Evolutionary conservation across 2,329 filamentous ascomycete species (phyloP).

Genomic region (Hypoxylon sp.): DNA sequence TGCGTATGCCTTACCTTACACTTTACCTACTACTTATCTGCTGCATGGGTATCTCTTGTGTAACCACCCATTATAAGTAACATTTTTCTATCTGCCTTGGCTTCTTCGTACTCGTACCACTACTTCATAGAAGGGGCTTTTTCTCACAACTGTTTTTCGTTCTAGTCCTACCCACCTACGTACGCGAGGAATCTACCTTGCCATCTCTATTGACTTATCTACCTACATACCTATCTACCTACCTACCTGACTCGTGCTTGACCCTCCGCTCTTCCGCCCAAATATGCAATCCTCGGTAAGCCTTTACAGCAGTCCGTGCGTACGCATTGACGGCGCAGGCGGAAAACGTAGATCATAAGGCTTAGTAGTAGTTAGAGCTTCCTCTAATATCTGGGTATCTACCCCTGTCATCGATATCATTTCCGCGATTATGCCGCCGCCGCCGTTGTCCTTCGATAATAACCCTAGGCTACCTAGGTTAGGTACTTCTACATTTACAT

Average conservation of each 20-base stretch:
- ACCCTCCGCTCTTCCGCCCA: slow-evolving; percentile 18
- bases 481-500: not conserved
- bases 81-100: not conserved
- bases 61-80: slow-evolving; percentile 30
- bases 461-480: not conserved
- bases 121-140: slow-evolving; percentile 7
- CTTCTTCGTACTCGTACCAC: slow-evolving; percentile 15
- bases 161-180: slow-evolving; percentile 22
- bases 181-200: slow-evolving; percentile 1
- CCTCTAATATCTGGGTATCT: slow-evolving; percentile 12
- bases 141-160: not conserved
- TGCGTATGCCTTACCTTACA: slow-evolving; percentile 1
- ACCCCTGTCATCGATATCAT: slow-evolving; percentile 14
- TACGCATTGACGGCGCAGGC: slow-evolving; percentile 20
- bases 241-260: slow-evolving; percentile 22
- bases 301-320: slow-evolving; percentile 25
- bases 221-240: slow-evolving; percentile 1
- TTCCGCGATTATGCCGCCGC: not conserved
- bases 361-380: slow-evolving; percentile 11
- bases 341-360: slow-evolving; percentile 15
- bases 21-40: not conserved
- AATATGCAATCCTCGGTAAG: slow-evolving; percentile 33
- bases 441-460: not conserved
- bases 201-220: slow-evolving; percentile 3
- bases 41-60: slow-evolving; percentile 20